phyloP scores from a whole-genome alignment of 768 basidiomycete species.

The Suillus clintonianus region DNA sequence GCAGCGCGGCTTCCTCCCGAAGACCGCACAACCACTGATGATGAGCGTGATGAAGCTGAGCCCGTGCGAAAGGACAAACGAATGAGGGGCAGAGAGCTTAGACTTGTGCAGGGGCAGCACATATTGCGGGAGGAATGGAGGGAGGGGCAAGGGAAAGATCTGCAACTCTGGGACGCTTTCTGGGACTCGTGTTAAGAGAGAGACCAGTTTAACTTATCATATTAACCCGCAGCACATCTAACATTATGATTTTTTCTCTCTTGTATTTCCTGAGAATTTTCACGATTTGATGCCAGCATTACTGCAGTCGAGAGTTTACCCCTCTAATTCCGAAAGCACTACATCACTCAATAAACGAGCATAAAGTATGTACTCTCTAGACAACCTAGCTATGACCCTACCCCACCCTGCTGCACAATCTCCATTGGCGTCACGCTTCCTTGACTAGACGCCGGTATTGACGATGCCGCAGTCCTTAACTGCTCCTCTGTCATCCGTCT shows the following conservation, averaged over 20 bases:
- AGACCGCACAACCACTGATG: conserved; percentile 67
- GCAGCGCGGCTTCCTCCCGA: conserved; percentile 58
- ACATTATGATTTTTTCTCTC: background rate
- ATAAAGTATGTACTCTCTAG: background rate
- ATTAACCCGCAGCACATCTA: background rate
- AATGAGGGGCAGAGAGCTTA: conserved; percentile 85
- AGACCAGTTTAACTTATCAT: background rate
- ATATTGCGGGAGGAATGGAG: conserved; percentile 52
- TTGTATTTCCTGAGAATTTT: background rate
- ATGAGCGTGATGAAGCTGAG: conserved; percentile 67
- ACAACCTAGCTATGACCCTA: background rate
- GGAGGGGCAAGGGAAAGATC: conserved; percentile 27
- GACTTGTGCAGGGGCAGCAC: conserved; percentile 77
- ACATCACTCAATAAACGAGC: background rate
- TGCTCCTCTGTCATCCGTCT: conserved; percentile 46
- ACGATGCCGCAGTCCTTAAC: conserved; percentile 9
- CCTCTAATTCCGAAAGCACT: background rate
- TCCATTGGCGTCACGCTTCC: conserved; percentile 34
- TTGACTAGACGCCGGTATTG: conserved; percentile 7
- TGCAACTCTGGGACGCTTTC: conserved; percentile 37
- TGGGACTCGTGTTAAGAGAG: conserved; percentile 22
- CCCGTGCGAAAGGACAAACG: conserved; percentile 67
- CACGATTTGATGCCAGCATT: background rate
- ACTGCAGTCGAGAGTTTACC: background rate
- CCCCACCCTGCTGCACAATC: conserved; percentile 35